Percentiles rank a stretch among this genome's conserved stretches.
Evolutionary conservation across 1,284 basidiomycete genomes (phyloP).

Genomic region (Trichosporon coremiiforme): DNA sequence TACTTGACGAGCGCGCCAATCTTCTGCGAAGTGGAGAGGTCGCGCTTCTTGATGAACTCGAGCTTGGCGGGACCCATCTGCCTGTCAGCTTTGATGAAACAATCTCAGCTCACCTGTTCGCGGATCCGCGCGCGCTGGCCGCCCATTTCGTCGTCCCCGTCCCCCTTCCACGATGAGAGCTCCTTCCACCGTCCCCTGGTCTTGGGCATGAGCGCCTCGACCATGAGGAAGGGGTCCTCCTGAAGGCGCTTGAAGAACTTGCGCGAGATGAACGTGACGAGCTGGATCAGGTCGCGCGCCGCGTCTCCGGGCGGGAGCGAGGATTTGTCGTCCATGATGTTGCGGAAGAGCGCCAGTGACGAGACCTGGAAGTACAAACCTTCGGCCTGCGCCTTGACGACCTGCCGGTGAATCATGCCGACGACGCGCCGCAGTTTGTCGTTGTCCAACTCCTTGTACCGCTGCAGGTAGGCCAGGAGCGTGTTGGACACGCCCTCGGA

Average conservation of each 20-base stretch:
- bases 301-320: conserved; percentile 73
- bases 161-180: conserved; percentile 67
- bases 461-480: conserved; percentile 73
- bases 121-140: conserved; percentile 53
- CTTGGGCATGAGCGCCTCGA: conserved; percentile 89
- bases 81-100: no score
- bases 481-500: conserved; percentile 78
- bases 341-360: conserved; percentile 77
- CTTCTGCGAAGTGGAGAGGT: conserved; percentile 77
- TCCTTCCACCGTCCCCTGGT: conserved; percentile 82
- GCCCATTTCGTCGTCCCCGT: conserved; percentile 52
- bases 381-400: conserved; percentile 82
- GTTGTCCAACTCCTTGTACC: conserved; percentile 77
- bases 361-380: conserved; percentile 91
- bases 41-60: conserved; percentile 77
- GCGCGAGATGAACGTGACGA: conserved; percentile 81
- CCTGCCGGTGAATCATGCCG: conserved; percentile 81
- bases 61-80: conserved; percentile 65
- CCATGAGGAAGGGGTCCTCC: conserved; percentile 76
- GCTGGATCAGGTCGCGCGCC: conserved; percentile 75
- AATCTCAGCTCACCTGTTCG: no score
- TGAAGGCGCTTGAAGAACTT: conserved; percentile 87
- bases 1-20: conserved; percentile 79
- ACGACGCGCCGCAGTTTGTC: conserved; percentile 86
- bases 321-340: conserved; percentile 73